Conservation (phyloP, 441 rosid species). For the Francoa sonchifolia region DNA sequence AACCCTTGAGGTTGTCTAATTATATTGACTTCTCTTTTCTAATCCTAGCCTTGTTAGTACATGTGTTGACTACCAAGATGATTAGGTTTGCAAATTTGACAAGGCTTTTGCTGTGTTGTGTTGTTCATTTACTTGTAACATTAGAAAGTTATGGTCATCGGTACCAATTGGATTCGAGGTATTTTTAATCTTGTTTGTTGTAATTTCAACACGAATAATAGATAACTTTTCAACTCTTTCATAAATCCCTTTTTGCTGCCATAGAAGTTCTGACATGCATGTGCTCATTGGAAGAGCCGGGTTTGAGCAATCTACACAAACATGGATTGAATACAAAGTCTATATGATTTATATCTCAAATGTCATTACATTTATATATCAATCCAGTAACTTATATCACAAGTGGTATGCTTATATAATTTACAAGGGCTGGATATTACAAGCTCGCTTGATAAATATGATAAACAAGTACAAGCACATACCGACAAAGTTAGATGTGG, state of each 20-base stretch:
- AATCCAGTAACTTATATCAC: conserved; percentile 5
- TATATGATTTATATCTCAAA: neutral
- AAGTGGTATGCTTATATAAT: conserved; percentile 6
- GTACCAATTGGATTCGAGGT: too few relatives aligned
- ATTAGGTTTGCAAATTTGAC: conserved; percentile 3
- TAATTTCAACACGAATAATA: neutral
- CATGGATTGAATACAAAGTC: neutral
- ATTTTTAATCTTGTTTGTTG: neutral
- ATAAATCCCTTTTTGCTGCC: too few relatives aligned
- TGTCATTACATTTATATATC: neutral
- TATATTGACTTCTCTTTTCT: conserved; percentile 2
- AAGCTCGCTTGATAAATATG: neutral
- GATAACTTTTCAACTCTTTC: neutral
- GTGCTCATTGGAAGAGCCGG: too few relatives aligned
- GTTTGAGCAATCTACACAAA: too few relatives aligned
- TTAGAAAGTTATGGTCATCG: too few relatives aligned
- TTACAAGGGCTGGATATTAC: conserved; percentile 6
- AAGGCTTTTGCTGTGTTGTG: conserved; percentile 5
- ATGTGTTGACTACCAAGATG: conserved; percentile 1
- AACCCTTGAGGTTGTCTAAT: too few relatives aligned
- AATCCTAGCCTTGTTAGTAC: conserved; percentile 7
- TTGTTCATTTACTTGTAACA: conserved; percentile 9
- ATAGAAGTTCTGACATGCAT: too few relatives aligned
- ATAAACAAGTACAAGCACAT: neutral
- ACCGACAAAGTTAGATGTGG: conserved; percentile 1